Evolutionary conservation across 345 rosid species (phyloP).

Genomic region (Diplotaxis tenuifolia): DNA sequence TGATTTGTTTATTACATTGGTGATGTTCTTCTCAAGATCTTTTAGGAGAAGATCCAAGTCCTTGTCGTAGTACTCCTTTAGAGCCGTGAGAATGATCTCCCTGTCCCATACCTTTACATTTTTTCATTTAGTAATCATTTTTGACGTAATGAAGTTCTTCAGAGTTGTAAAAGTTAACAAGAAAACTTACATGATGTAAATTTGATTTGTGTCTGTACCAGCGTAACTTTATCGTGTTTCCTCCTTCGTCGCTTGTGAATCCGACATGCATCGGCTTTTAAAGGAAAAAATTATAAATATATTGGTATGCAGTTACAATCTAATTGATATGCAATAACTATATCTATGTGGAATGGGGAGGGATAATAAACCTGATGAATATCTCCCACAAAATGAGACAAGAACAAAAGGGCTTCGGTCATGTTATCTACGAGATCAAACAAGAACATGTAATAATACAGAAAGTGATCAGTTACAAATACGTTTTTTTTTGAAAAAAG

Average conservation of each 20-base stretch:
- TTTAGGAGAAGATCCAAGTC: conserved; percentile 68
- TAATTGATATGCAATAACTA: background rate
- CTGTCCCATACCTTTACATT: conserved; percentile 82
- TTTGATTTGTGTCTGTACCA: conserved; percentile 93
- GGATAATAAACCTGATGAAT: conserved; percentile 67
- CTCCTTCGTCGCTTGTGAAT: conserved; percentile 80
- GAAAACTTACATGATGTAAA: conserved; percentile 71
- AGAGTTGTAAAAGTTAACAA: background rate
- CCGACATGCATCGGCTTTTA: conserved; percentile 90
- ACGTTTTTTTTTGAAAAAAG: too few species aligned
- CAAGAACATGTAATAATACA: background rate
- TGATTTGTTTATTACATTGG: conserved; percentile 50
- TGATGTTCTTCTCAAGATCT: conserved; percentile 64
- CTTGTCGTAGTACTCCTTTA: conserved; percentile 64
- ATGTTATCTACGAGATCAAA: conserved; percentile 56
- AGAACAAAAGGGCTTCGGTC: conserved; percentile 87
- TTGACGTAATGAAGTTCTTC: background rate
- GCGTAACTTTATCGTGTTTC: conserved; percentile 75
- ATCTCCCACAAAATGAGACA: conserved; percentile 95
- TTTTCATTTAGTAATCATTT: background rate
- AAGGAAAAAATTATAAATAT: background rate
- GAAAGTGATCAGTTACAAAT: background rate
- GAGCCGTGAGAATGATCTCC: conserved; percentile 79
- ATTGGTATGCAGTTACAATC: background rate
- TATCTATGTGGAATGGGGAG: background rate